phyloP scores from a whole-genome alignment of 768 basidiomycete genomes.

The Mycena rosella region DNA sequence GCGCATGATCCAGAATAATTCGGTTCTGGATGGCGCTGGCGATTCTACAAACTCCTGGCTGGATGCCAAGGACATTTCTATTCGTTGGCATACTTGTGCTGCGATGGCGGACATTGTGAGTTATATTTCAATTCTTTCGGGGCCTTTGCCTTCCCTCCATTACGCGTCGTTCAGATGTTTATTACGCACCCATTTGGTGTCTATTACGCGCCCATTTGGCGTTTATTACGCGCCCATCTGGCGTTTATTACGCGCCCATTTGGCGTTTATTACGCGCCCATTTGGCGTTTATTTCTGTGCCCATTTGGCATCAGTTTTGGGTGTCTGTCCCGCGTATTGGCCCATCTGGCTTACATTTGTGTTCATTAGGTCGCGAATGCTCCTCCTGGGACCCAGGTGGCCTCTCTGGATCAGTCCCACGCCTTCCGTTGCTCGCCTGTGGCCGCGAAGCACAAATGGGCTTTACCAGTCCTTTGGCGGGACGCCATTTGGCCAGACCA shows the following conservation, averaged over 20 bases:
- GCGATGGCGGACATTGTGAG: slow-evolving; percentile 19
- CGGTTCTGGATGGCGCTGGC: slow-evolving; percentile 16
- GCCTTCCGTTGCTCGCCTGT: slow-evolving; percentile 21
- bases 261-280: neutral
- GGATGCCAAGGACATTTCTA: slow-evolving; percentile 19
- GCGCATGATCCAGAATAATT: slow-evolving; percentile 31
- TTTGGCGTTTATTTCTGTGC: slow-evolving; percentile 1
- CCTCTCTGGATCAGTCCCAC: slow-evolving; percentile 29
- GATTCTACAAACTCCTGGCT: slow-evolving; percentile 30
- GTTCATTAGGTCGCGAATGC: slow-evolving; percentile 38
- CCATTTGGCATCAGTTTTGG: no score
- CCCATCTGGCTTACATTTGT: no score
- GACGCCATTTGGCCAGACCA: slow-evolving; percentile 14
- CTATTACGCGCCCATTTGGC: neutral
- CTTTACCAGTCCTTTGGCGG: slow-evolving; percentile 3
- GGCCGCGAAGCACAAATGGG: slow-evolving; percentile 16
- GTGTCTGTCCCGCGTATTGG: no score
- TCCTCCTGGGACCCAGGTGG: slow-evolving; percentile 39
- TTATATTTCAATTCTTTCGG: neutral
- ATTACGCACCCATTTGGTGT: no score
- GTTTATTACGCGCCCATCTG: neutral
- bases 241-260: neutral
- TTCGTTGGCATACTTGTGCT: slow-evolving; percentile 20
- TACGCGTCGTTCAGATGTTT: no score
- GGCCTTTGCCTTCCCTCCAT: no score